Evolutionary conservation across 78 protist species (phyloP), one percentile per base, ranked within the genome.

Genomic region (Corallochytrium limacisporum): DNA sequence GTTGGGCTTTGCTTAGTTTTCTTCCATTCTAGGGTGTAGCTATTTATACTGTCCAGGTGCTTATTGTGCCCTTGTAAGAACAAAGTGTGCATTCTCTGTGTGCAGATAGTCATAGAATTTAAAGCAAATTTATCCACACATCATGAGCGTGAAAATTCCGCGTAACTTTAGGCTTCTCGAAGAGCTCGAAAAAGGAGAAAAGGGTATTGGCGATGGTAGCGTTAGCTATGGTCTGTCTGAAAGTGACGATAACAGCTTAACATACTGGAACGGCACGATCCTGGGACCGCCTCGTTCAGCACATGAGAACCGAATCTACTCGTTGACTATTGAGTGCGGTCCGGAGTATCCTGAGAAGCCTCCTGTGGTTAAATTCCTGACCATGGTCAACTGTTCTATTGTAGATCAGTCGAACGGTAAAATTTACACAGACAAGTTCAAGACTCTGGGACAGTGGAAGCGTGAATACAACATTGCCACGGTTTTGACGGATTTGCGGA

Each of bases 171-270:
- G 62, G 50, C 85, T 92, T 20, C 74, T 92, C 6, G 93, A 85
- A 3, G 97, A 92, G 78, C 79, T 92, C 39, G 94, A 89, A 43
- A 82, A 78, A 38, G 94, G 88, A 9, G 94, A 89, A 59, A 89
- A 89, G 62, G 92, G 89, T 10, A 28, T 72, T 4, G 89, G 88
- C 29, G 91, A 88, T 47, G 90, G 83, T 15, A 54, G 76, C 22
- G 33, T 92, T 15, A 59, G 77, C 53, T 82, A 78, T 46, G 97
- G 97, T 16, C 71, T 92, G 16, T 87, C 54, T 20, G 48, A 29
- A 29, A 33, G 59, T 18, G 86, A 76, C 48, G 93, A 88, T 70
- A 74, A 54, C 22, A 67, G 13, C 20, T 31, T 91, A 62, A 39
- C 72, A 6, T 18, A 53, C 55, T 65, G 72, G 97, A 81, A 60